Evolutionary conservation across 805 yeast species (phyloP).

Genomic region (Yarrowia hollandica): DNA sequence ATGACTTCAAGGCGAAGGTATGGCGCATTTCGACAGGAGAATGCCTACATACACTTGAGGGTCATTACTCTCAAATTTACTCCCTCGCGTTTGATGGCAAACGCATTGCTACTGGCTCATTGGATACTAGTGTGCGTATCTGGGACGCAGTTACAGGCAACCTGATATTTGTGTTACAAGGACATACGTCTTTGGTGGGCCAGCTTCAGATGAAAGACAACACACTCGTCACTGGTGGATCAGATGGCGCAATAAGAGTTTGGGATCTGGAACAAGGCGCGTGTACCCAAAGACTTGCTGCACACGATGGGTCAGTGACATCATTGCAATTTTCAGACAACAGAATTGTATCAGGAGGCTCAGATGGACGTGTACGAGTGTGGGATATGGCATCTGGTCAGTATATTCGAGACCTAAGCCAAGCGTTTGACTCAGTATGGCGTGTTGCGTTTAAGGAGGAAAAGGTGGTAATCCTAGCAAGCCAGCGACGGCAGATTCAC

Average conservation of each 20-base stretch:
- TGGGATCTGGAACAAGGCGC: constrained; percentile 79
- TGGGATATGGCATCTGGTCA: constrained; percentile 46
- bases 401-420: constrained; percentile 43
- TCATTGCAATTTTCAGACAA: constrained; percentile 45
- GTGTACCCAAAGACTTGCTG: constrained; percentile 65
- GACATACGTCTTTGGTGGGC: constrained; percentile 94
- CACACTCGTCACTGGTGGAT: constrained; percentile 80
- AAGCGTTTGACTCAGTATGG: constrained; percentile 46
- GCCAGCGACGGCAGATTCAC: constrained; percentile 37
- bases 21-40: constrained; percentile 93
- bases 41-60: constrained; percentile 84
- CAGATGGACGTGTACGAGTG: constrained; percentile 46
- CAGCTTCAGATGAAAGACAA: constrained; percentile 71
- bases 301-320: constrained; percentile 48
- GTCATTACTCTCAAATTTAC: constrained; percentile 84
- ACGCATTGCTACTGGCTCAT: constrained; percentile 89
- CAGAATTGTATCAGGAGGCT: constrained; percentile 47
- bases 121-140: constrained; percentile 90
- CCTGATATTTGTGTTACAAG: constrained; percentile 69
- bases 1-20: constrained; percentile 85
- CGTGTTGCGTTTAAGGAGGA: constrained; percentile 45
- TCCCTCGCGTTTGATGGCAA: constrained; percentile 93
- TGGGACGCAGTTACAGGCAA: constrained; percentile 93
- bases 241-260: constrained; percentile 76
- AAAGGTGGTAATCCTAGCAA: constrained; percentile 44